Evolutionary conservation across 495 filamentous ascomycete genomes (phyloP), one percentile per base, ranked within the genome.

Genomic region (Lindgomyces ingoldianus): DNA sequence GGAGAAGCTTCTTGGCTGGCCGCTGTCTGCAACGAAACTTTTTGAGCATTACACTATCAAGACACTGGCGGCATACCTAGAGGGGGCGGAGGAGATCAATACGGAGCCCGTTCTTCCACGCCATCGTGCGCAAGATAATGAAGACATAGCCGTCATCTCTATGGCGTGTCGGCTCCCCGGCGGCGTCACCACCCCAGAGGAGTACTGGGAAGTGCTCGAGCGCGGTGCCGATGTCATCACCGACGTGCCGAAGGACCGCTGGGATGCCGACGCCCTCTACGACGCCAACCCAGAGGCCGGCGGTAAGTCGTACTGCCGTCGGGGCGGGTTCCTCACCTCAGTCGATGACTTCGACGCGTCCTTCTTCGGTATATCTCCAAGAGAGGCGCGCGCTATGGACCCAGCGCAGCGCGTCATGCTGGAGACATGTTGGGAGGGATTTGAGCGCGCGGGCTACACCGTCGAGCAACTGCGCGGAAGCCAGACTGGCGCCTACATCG

Each of bases 121-220:
- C 6, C 48, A 22, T 9, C 8, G 16, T 12, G 9, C 9, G 26
- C 14, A 16, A 14, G 47, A 56, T 16, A 68, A 70, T 41, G 65
- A 72, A 22, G 50, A 54, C 41, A 71, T 76, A 18, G 74, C 74
- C 21, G 62, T 76, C 11, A 44, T 75, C 26, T 68, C 64, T 24
- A 75, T 75, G 70, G 74, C 72, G 33, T 76, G 73, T 57, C 70
- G 73, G 12, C 55, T 76, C 12, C 69, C 69, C 16, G 67, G 70
- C 47, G 69, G 60, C 16, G 54, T 70, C 3, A 46, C 33, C 4
- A 65, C 62, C 0, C 72, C 70, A 18, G 71, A 75, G 14, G 71
- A 68, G 4, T 74, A 70, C 41, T 76, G 75, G 75, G 51, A 70
- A 25, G 26, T 77, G 44, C 58, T 77, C 11, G 33, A 68, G 29